Conservation (phyloP, 768 basidiomycete genomes). For the Hirschioporus abietinus region DNA sequence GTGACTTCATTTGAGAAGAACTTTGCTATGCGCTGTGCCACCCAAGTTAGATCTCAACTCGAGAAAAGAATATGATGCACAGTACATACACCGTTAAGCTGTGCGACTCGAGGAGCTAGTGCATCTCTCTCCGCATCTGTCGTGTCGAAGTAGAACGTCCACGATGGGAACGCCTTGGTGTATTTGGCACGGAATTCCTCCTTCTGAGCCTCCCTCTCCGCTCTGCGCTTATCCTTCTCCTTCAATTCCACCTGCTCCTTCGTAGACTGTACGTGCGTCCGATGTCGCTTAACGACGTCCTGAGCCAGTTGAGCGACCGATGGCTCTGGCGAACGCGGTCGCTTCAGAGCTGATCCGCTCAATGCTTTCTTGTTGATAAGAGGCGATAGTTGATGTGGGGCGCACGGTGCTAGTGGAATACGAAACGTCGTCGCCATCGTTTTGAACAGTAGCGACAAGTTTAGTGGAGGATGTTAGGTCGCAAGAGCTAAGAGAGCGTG, state of each 20-base stretch:
- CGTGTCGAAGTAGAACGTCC: slow-evolving; percentile 81
- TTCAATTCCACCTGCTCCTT: neutral
- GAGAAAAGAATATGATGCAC: slow-evolving; percentile 1
- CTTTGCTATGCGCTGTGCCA: slow-evolving; percentile 65
- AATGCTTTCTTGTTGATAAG: neutral
- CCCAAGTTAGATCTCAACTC: slow-evolving; percentile 7
- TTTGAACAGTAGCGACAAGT: neutral
- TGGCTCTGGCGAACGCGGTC: slow-evolving; percentile 18
- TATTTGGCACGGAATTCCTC: slow-evolving; percentile 82
- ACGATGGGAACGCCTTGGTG: slow-evolving; percentile 74
- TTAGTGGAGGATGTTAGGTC: neutral
- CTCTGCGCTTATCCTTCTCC: slow-evolving; percentile 30
- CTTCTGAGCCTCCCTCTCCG: slow-evolving; percentile 51
- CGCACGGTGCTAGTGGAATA: neutral
- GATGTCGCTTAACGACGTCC: neutral
- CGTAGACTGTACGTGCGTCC: neutral
- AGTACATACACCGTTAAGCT: slow-evolving; percentile 72
- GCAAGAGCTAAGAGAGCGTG: neutral
- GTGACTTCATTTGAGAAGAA: slow-evolving; percentile 88
- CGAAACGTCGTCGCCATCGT: slow-evolving; percentile 1
- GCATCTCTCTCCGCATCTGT: slow-evolving; percentile 34
- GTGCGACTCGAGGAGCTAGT: slow-evolving; percentile 51
- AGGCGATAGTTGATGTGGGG: slow-evolving; percentile 1
- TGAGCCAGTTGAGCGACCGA: slow-evolving; percentile 12
- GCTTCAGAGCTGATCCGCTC: slow-evolving; percentile 9